These are phyloP conservation scores for Pythium myriotylum DNA, from an alignment of 352 stramenopile species.

Conservation along the genomic window DNA sequence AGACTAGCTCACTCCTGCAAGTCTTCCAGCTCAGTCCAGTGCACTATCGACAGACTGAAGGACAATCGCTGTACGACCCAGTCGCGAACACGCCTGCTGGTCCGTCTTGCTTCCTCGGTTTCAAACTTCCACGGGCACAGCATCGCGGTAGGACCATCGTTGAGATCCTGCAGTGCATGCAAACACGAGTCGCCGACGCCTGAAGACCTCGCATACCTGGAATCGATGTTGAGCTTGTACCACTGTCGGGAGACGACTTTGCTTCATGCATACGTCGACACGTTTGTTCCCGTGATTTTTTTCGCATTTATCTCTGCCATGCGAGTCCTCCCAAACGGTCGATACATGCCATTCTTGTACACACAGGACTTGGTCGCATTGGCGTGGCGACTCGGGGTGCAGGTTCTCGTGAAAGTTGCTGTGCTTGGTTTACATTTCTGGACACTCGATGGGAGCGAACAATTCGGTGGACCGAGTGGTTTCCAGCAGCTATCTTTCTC, in stretches of 20 bases:
- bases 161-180: too few species aligned
- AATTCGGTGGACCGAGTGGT: neutral
- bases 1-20: too few species aligned
- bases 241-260: neutral
- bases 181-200: too few species aligned
- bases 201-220: too few species aligned
- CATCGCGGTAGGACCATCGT: too few species aligned
- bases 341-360: neutral
- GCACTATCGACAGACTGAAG: too few species aligned
- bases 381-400: neutral
- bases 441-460: neutral
- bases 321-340: neutral
- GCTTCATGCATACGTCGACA: neutral
- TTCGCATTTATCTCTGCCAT: neutral
- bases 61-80: too few species aligned
- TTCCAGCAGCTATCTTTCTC: constrained; percentile 4
- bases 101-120: neutral
- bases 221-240: too few species aligned
- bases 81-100: too few species aligned
- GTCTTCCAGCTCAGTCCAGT: too few species aligned
- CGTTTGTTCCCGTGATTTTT: neutral
- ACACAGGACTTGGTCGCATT: neutral
- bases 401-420: neutral
- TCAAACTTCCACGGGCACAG: neutral
- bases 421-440: neutral